These are phyloP conservation scores for Populus davidiana DNA, from an alignment of 345 rosid genomes.

Conservation along the genomic window DNA sequence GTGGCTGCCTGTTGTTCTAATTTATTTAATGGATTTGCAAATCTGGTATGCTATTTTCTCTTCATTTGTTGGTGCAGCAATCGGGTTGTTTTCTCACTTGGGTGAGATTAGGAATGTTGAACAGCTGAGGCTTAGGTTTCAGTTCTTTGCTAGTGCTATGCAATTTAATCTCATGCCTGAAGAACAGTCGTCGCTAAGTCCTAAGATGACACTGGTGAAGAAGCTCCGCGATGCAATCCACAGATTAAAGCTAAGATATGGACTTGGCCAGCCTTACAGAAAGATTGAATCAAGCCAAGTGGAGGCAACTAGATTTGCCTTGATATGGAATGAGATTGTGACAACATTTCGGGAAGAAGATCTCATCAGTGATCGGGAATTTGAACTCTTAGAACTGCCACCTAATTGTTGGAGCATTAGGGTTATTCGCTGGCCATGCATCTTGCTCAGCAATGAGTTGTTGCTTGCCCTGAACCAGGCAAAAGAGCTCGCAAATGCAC, in stretches of 20 bases:
- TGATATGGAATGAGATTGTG: slow-evolving; percentile 89
- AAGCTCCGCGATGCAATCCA: slow-evolving; percentile 76
- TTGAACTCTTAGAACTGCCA: slow-evolving; percentile 77
- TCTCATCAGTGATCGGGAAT: slow-evolving; percentile 63
- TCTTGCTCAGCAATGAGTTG: slow-evolving; percentile 82
- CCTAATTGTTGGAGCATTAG: slow-evolving; percentile 80
- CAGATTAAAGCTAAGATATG: slow-evolving; percentile 72
- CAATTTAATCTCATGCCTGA: slow-evolving; percentile 91
- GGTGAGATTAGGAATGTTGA: slow-evolving; percentile 85
- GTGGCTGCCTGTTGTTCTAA: slow-evolving; percentile 74
- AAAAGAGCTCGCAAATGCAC: slow-evolving; percentile 61
- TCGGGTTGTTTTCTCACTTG: slow-evolving; percentile 79
- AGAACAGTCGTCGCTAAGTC: slow-evolving; percentile 36
- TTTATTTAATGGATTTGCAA: slow-evolving; percentile 80
- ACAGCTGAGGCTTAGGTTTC: slow-evolving; percentile 88
- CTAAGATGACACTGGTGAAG: slow-evolving; percentile 62
- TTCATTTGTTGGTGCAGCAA: slow-evolving; percentile 55
- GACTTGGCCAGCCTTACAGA: slow-evolving; percentile 71
- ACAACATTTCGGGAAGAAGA: slow-evolving; percentile 81
- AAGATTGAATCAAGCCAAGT: slow-evolving; percentile 85
- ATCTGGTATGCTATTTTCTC: slow-evolving; percentile 87
- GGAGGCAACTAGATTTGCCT: slow-evolving; percentile 78
- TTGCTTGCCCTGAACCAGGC: slow-evolving; percentile 81
- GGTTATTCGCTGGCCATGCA: slow-evolving; percentile 90
- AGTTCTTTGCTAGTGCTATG: slow-evolving; percentile 85